These are phyloP conservation scores for Pseudogymnoascus pannorum DNA, from an alignment of 2,329 filamentous ascomycete species.

Conservation along the genomic window DNA sequence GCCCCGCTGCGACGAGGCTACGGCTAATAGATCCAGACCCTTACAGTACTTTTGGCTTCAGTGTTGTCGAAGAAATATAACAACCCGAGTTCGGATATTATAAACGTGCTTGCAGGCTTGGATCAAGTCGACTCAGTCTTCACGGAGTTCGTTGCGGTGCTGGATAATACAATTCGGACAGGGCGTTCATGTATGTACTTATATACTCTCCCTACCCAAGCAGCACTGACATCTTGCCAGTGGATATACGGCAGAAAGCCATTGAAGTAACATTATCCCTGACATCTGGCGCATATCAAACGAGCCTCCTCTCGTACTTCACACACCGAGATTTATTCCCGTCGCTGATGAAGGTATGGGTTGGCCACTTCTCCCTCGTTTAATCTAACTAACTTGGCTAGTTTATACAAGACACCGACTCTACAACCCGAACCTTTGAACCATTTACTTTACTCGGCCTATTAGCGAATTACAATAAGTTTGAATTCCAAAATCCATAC, in stretches of 20 bases:
- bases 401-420: constrained; percentile 76
- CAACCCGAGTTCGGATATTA: constrained; percentile 91
- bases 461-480: constrained; percentile 97
- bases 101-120: constrained; percentile 79
- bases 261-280: constrained; percentile 75
- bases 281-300: constrained; percentile 91
- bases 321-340: constrained; percentile 92
- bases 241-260: constrained; percentile 69
- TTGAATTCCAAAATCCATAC: constrained; percentile 96
- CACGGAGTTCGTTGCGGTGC: constrained; percentile 74
- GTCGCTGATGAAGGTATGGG: constrained; percentile 77
- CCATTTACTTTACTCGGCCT: constrained; percentile 80
- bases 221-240: constrained; percentile 38
- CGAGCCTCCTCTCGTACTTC: constrained; percentile 87
- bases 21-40: constrained; percentile 58
- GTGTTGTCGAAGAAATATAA: constrained; percentile 85
- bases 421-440: constrained; percentile 54
- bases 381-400: constrained; percentile 29
- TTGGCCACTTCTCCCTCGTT: background rate
- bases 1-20: constrained; percentile 12
- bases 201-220: background rate
- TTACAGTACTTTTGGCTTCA: constrained; percentile 78
- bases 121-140: constrained; percentile 83
- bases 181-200: constrained; percentile 56
- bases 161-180: constrained; percentile 77